Conservation (phyloP, 2,329 filamentous ascomycete genomes). For the Xylaria sp. region DNA sequence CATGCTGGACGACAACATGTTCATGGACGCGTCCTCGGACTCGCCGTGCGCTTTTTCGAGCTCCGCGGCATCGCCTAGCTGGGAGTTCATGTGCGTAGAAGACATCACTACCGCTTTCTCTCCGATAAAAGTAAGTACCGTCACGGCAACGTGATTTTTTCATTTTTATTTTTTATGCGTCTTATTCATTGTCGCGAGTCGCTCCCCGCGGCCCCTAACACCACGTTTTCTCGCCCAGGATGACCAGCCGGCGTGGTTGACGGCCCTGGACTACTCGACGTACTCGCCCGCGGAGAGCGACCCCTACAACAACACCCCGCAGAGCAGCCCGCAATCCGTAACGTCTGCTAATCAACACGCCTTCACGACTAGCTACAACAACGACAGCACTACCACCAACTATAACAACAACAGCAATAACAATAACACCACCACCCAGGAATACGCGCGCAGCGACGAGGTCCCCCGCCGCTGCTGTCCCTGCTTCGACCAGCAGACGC, state of each 20-base stretch:
- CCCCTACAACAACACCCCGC: not conserved
- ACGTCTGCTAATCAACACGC: not conserved
- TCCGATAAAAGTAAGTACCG: not conserved
- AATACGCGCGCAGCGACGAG: not conserved
- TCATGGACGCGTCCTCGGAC: not conserved
- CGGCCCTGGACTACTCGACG: not conserved
- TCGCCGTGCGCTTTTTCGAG: not conserved
- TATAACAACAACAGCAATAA: too few species aligned
- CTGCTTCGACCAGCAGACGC: slow-evolving; percentile 5
- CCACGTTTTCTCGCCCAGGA: too few species aligned
- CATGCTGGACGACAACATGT: not conserved
- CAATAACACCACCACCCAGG: not conserved
- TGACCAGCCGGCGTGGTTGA: not conserved
- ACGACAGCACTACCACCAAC: not conserved
- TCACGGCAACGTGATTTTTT: not conserved
- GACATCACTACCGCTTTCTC: not conserved
- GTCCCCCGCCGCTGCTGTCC: not conserved
- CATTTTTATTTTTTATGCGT: not conserved
- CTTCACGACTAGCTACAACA: not conserved
- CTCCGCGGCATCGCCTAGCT: not conserved
- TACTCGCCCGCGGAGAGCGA: not conserved
- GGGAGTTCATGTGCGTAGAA: not conserved
- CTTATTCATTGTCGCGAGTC: not conserved
- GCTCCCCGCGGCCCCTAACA: too few species aligned
- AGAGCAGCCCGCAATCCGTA: not conserved